Base-by-base conservation (phyloP, 768 basidiomycete species). In the Melanogaster broomeanus region DNA sequence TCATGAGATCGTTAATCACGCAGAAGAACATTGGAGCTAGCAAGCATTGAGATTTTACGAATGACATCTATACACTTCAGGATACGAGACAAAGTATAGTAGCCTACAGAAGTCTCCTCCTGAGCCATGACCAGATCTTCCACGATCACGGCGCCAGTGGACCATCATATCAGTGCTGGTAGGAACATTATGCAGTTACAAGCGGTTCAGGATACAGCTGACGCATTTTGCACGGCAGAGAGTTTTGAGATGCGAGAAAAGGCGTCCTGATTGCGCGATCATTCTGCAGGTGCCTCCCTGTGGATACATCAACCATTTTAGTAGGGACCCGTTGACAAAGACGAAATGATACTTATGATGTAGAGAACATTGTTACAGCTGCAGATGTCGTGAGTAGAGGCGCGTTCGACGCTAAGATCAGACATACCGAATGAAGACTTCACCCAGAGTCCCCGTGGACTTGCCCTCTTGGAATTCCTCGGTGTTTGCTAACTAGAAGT, bases 301-400 rank as follows among this genome's bases (percentile, higher is more conserved):
- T 90, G 63, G 5, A 68, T 30, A 62, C 49, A 41, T 44, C 38
- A 56, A 55, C 56, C 61, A 42, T 46, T 48, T 70, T 58, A 72
- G 65, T 33, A 31, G 30, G 37, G 12, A 22, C 28, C 38, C 12
- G 34, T 24, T 15, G 19, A 2, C 2, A 0, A 47, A 31, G 25
- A 51, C n/a, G 43, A 45, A 49, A 64, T 25, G 58, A 57, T 57
- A 91, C 89, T 89, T 82, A 90, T 92, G 60, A 97, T 95, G 70
- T 96, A 97, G 50, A 97, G 80, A 21, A 97, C 94, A 62, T 97
- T 97, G 77, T 97, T 97, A 77, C 91, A 93, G 60, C 91, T 93
- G 53, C 22, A 56, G 27, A 18, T 41, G 31, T 47, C 39, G 42
- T 67, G 50, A 59, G 47, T 25, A 45, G 22, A 60, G 16, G 49